phyloP scores from a whole-genome alignment of 768 basidiomycete species.

The Suillus subalutaceus region DNA sequence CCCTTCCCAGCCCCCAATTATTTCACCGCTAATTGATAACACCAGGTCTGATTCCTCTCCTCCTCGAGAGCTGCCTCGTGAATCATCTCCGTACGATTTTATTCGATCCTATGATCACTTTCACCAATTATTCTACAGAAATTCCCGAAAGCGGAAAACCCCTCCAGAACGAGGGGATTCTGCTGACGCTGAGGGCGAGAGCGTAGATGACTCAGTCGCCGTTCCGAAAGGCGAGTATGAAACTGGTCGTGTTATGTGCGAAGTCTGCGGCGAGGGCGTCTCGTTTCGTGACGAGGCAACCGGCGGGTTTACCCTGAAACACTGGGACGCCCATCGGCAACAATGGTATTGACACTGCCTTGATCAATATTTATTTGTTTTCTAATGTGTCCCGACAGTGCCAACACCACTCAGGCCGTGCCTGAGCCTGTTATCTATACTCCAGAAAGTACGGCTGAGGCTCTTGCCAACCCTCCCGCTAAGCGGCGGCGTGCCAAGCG shows the following conservation, averaged over 20 bases:
- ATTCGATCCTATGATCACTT: conserved; percentile 22
- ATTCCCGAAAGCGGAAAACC: conserved; percentile 44
- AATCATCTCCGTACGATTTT: conserved; percentile 22
- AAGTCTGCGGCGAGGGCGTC: conserved; percentile 60
- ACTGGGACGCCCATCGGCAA: conserved; percentile 69
- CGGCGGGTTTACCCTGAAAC: conserved; percentile 65
- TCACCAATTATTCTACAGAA: conserved; percentile 22
- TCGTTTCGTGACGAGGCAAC: conserved; percentile 68
- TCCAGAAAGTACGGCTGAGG: conserved; percentile 43
- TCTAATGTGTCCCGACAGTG: conserved; percentile 22
- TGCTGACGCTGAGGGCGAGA: conserved; percentile 18
- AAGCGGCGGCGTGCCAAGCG: conserved; percentile 77
- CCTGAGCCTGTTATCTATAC: conserved; percentile 45
- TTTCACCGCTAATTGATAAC: conserved; percentile 16
- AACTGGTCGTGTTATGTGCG: conserved; percentile 66
- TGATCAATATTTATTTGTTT: conserved; percentile 9
- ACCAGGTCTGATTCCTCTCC: conserved; percentile 19
- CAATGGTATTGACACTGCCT: conserved; percentile 46
- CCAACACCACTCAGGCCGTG: conserved; percentile 34
- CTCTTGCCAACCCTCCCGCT: conserved; percentile 49
- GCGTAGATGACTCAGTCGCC: conserved; percentile 16
- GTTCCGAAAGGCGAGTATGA: conserved; percentile 58
- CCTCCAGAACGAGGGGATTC: conserved; percentile 29
- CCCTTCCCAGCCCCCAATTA: conserved; percentile 14
- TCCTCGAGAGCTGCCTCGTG: conserved; percentile 19